A percentile compares a stretch with the other conserved stretches of the same genome.
phyloP scores from a whole-genome alignment of 805 yeast genomes.

The Candida maesae region DNA sequence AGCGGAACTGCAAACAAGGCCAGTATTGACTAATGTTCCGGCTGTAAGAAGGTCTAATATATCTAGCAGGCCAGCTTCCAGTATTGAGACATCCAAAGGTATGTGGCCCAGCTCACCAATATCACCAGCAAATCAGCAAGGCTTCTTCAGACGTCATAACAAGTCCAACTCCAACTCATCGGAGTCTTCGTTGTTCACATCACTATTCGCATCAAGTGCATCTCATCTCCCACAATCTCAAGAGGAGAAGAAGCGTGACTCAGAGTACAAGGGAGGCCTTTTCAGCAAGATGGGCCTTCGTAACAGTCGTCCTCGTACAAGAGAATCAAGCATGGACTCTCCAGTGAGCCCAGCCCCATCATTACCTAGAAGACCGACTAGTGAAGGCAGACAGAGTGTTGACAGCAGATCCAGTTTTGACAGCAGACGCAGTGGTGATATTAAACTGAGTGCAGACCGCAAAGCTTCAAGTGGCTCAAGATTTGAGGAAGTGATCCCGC shows the following conservation, averaged over 20 bases:
- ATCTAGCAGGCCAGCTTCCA: conserved; percentile 33
- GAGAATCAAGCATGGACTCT: conserved; percentile 13
- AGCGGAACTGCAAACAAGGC: not conserved
- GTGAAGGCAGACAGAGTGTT: conserved; percentile 4
- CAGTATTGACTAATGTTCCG: conserved; percentile 1
- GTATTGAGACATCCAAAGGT: conserved; percentile 29
- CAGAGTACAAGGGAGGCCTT: conserved; percentile 18
- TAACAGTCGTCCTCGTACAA: conserved; percentile 14
- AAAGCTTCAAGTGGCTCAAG: conserved; percentile 7
- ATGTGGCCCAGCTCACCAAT: conserved; percentile 32
- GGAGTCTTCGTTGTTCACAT: conserved; percentile 43
- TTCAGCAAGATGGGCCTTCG: conserved; percentile 23
- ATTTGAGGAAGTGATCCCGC: conserved; percentile 10
- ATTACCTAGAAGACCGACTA: conserved; percentile 1
- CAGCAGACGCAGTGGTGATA: conserved; percentile 5
- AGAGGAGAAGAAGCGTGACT: conserved; percentile 16
- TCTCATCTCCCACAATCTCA: conserved; percentile 18
- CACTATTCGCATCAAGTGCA: conserved; percentile 36
- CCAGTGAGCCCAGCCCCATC: conserved; percentile 19
- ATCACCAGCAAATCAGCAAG: conserved; percentile 32
- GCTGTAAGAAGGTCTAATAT: conserved; percentile 2
- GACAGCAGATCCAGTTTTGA: conserved; percentile 10
- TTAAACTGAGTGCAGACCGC: conserved; percentile 5
- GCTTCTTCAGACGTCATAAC: conserved; percentile 60
- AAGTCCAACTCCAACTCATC: conserved; percentile 65